These are phyloP conservation scores for Colletotrichum abscissum DNA, from an alignment of 2,329 filamentous ascomycete species.

Conservation along the genomic window DNA sequence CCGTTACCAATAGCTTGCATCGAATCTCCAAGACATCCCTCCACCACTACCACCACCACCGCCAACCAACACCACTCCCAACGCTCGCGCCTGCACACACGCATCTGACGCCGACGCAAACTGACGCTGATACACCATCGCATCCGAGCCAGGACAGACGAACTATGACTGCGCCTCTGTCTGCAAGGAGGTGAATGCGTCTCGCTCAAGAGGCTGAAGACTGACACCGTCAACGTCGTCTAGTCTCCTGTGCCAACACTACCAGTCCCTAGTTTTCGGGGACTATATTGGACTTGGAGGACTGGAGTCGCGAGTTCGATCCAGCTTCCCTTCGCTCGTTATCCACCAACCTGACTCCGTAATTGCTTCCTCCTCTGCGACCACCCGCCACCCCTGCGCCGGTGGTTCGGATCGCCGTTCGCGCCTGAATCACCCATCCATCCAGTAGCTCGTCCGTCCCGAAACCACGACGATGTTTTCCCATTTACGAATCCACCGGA, in stretches of 20 bases:
- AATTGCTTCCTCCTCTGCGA: conserved; percentile 27
- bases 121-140: not conserved
- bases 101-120: not conserved
- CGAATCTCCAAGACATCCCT: not conserved
- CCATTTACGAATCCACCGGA: conserved; percentile 69
- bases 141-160: conserved; percentile 2
- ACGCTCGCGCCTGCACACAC: not conserved
- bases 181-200: conserved; percentile 36
- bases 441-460: not conserved
- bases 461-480: conserved; percentile 55
- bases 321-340: conserved; percentile 27
- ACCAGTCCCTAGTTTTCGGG: not conserved
- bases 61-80: not conserved
- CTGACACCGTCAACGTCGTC: conserved; percentile 17
- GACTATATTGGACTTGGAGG: not conserved
- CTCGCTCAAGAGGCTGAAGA: conserved; percentile 30
- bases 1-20: conserved; percentile 4
- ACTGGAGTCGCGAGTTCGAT: conserved; percentile 4
- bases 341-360: not conserved
- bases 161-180: conserved; percentile 27
- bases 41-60: not conserved
- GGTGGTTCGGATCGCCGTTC: conserved; percentile 2
- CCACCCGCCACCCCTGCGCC: conserved; percentile 31
- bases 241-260: not conserved
- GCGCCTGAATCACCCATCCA: conserved; percentile 17